Evolutionary conservation across 225 moss, liverwort and hornwort species (phyloP), one percentile per base, ranked within the genome.

Genomic region (Polytrichum formosum): DNA sequence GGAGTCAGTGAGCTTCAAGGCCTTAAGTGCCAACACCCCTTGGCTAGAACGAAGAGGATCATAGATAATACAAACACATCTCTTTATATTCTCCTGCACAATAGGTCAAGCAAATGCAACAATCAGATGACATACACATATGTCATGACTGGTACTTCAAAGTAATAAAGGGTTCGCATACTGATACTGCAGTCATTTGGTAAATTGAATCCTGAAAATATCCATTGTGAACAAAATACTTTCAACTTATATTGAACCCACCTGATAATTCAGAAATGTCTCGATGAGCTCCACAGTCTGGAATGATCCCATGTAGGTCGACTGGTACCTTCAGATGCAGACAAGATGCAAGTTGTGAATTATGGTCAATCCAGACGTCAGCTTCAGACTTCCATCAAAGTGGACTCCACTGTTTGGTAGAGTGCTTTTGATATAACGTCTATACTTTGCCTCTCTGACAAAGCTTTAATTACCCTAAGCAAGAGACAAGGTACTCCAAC

Each of bases 251-350:
- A 46, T 46, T 13, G 0, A 63, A 69, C 82, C 26, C 78, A 97
- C 97, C 94, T 97, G 94, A 70, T 97, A 97, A 67, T 94, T 90
- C 68, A 97, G 69, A 78, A 97, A 97, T 7, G 94, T 94, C 68
- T 97, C 97, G 16, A 97, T 97, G 25, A 97, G 90, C 80, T 92
- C 97, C 77, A 90, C 87, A 31, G 94, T 97, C 68, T 94, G 97
- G 35, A 80, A 97, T 2, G 97, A 97, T 58, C 97, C 97, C 94
- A 97, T 97, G 82, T 97, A 94, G 6, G 97, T 97, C 65, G 97
- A 97, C 74, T 97, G 97, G 78, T 97, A 97, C 97, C 97, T 97
- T 67, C 21, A 2, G 17, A 28, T 46, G 0, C 46, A 46, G 46
- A 16, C 46, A 46, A 46, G 46, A 16, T 46, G 3, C 13, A 46